Conservation (phyloP, 129 eudicot genomes). For the Sambucus nigra region DNA sequence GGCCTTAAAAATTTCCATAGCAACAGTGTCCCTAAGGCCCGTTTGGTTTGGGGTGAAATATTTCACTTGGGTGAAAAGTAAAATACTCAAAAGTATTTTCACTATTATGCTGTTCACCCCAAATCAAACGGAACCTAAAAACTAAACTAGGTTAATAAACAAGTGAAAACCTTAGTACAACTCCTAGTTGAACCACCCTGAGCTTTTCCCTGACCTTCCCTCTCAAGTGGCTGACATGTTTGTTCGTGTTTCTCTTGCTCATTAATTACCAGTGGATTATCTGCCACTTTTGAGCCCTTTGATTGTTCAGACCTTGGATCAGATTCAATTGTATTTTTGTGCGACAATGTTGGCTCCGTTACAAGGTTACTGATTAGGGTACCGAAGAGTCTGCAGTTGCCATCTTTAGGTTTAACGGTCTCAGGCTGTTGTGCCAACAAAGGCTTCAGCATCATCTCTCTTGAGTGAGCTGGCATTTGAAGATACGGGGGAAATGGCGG, state of each 20-base stretch:
- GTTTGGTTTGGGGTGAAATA: too few species aligned
- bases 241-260: conserved; percentile 53
- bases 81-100: too few species aligned
- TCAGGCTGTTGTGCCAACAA: conserved; percentile 30
- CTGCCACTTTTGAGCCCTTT: conserved; percentile 38
- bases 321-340: conserved; percentile 8
- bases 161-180: conserved; percentile 69
- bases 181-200: conserved; percentile 71
- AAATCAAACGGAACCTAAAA: too few species aligned
- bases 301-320: conserved; percentile 44
- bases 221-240: conserved; percentile 19
- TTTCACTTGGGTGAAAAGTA: too few species aligned
- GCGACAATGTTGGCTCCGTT: conserved; percentile 22
- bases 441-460: conserved; percentile 15
- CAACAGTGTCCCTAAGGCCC: too few species aligned
- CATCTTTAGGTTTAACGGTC: conserved; percentile 43
- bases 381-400: conserved; percentile 80
- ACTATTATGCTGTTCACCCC: too few species aligned
- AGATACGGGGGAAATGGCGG: conserved; percentile 50
- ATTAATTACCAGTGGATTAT: conserved; percentile 3
- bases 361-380: conserved; percentile 49
- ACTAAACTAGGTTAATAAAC: not conserved
- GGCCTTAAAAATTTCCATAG: not conserved
- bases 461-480: conserved; percentile 31
- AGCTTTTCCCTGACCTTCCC: conserved; percentile 48